phyloP scores from a whole-genome alignment of 2,329 filamentous ascomycete genomes.

The Epichloe sp. region DNA sequence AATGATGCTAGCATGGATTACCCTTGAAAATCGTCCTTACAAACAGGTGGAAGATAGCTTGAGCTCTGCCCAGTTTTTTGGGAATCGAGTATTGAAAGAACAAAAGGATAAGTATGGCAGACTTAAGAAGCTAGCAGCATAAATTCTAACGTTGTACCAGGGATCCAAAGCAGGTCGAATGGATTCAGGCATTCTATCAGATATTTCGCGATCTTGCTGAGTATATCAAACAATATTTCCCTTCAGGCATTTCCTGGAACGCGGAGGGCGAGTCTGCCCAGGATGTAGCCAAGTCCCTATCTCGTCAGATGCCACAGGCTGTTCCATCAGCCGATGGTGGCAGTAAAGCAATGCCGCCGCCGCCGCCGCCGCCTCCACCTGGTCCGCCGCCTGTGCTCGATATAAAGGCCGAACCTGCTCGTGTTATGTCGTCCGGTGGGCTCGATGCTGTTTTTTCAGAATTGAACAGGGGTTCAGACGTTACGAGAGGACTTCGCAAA shows the following conservation, averaged over 20 bases:
- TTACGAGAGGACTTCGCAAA: conserved; percentile 81
- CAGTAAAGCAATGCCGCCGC: conserved; percentile 40
- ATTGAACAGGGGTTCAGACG: conserved; percentile 75
- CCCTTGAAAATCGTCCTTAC: conserved; percentile 66
- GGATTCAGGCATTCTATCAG: conserved; percentile 84
- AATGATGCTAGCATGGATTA: conserved; percentile 81
- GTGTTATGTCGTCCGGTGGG: conserved; percentile 38
- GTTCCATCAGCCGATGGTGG: conserved; percentile 39
- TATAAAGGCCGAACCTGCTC: conserved; percentile 30
- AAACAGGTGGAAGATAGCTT: conserved; percentile 78
- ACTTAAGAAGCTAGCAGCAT: not conserved
- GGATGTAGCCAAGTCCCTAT: conserved; percentile 49
- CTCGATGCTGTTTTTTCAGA: conserved; percentile 84
- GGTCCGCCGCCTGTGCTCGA: conserved; percentile 56
- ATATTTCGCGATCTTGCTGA: conserved; percentile 73
- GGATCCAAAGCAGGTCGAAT: conserved; percentile 70
- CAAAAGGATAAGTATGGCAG: conserved; percentile 54
- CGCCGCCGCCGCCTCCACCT: conserved; percentile 58
- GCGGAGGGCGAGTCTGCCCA: conserved; percentile 58
- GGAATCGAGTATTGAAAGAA: conserved; percentile 85
- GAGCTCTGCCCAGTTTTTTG: conserved; percentile 80
- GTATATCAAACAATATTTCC: conserved; percentile 75
- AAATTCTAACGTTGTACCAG: conserved; percentile 27
- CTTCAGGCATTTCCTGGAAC: conserved; percentile 78
- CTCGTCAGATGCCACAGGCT: conserved; percentile 17